Evolutionary conservation across 495 filamentous ascomycete genomes (phyloP), one percentile per base, ranked within the genome.

Genomic region (Hypoxylon crocopeplum): DNA sequence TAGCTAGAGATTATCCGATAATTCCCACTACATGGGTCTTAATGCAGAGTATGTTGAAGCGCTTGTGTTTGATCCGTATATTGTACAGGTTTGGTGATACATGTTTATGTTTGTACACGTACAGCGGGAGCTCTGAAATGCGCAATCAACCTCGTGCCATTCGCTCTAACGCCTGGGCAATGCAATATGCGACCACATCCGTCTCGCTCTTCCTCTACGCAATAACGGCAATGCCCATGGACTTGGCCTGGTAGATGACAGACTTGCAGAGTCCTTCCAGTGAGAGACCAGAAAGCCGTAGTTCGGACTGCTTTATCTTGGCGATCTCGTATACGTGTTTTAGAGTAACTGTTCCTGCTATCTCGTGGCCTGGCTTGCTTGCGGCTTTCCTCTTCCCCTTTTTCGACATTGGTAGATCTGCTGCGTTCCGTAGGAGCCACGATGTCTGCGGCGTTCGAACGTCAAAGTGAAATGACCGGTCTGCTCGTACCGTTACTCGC

Each of bases 261-360:
- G 86, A 87, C 80, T 86, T 90, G 73, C 88, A 91, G 41, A 99
- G 61, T 1, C 91, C 90, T 76, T 93, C 84, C 59, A 97, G 68
- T 38, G 84, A 80, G 72, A 97, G 70, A 30, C 91, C 93, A 7
- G 88, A 89, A 62, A 98, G 77, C 49, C 94, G 79, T 47, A 86
- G 77, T 77, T 98, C 94, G 48, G 81, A 76, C 56, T 91, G 85
- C 82, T 99, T 99, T 74, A 98, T 96, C 79, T 90, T 89, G 67
- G 94, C 94, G 73, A 99, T 99, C 80, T 98, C 93, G 70, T 93
- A 97, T 40, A 99, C 77, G 76, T 99, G 94, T 80, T 99, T 99
- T 67, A 99, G 78, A 55, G 88, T 92, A 33, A 98, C 81, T 11
- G 82, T 84, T 49, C 95, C 94, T 33, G 92, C 84, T 29, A 74